Evolutionary conservation across 2,329 filamentous ascomycete genomes (phyloP).

Genomic region (Alternaria gansuensis): DNA sequence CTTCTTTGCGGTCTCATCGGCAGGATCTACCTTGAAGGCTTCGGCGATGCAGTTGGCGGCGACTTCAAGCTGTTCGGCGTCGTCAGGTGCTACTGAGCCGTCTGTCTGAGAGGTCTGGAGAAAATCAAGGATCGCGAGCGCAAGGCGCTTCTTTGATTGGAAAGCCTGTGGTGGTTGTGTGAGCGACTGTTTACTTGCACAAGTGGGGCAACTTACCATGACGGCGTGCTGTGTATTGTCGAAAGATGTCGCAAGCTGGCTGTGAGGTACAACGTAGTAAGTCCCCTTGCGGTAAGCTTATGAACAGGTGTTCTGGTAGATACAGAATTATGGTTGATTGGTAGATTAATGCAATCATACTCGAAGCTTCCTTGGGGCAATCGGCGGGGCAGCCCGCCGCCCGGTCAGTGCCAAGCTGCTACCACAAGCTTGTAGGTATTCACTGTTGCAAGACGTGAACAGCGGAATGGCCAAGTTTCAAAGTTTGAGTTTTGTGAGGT

Average conservation of each 20-base stretch:
- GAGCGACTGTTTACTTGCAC: constrained; percentile 20
- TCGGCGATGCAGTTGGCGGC: constrained; percentile 94
- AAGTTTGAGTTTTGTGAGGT: constrained; percentile 9
- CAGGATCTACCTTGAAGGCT: constrained; percentile 92
- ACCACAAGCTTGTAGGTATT: constrained; percentile 2
- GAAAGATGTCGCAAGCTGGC: constrained; percentile 12
- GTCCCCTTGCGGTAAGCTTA: background rate
- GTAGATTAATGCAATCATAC: constrained; percentile 21
- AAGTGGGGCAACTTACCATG: constrained; percentile 42
- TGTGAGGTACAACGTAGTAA: background rate
- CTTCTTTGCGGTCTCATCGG: constrained; percentile 74
- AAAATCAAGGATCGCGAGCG: constrained; percentile 97
- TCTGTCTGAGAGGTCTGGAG: constrained; percentile 84
- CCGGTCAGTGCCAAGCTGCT: constrained; percentile 24
- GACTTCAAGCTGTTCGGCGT: constrained; percentile 92
- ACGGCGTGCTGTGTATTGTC: constrained; percentile 28
- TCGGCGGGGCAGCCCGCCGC: constrained; percentile 27
- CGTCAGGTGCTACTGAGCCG: constrained; percentile 86
- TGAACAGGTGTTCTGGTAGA: constrained; percentile 10
- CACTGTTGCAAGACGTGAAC: background rate
- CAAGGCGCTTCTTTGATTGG: constrained; percentile 80
- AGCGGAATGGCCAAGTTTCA: background rate
- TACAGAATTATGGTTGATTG: constrained; percentile 13
- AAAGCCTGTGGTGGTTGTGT: constrained; percentile 48
- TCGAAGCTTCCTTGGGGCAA: constrained; percentile 40